Base-by-base conservation (phyloP, 148 eudicot genomes). In the Camellia sinensis region DNA sequence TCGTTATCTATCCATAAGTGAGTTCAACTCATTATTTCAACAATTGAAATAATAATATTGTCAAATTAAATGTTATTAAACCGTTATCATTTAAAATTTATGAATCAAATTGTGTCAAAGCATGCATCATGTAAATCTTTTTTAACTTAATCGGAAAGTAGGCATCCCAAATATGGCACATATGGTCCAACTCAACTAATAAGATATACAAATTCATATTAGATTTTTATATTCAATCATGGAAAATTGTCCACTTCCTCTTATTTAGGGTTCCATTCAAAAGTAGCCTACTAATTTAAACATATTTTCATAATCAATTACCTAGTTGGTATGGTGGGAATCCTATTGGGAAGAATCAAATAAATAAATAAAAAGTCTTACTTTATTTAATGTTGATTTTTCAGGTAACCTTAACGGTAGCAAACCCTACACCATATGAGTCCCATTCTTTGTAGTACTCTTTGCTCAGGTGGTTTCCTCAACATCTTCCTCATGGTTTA, bases 311-410 rank as follows among this genome's bases (percentile, higher is more conserved):
- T 50, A 60, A 67, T 57, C 37, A 43, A 57, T 65, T 67, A 17
- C 44, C 53, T 54, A 80, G 67, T 65, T 81, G 79, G 61, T 75
- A 40, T 44, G 52, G 75, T 75, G 83, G 79, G 67, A 67, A 81
- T 67, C 61, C 60, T n/a, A 67, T 68, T 21, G 65, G 62, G 29
- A 56, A 75, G 79, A 81, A 75, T 75, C 83, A 70, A 6, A 29
- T 29, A 29, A 29, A 29, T 29, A 29, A 29, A 29, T 15, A 50
- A 65, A 53, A 57, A 67, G 60, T 75, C 48, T 81, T 70, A 4
- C 14, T 5, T 70, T 46, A 53, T 62, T 48, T 50, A 57, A 17
- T 66, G 43, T 45, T 50, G 61, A 40, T 44, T 73, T 5, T 22
- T 71, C 2, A 56, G 73, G 63, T 46, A 75, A 2, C 76, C 22